Conservation (phyloP, 1,284 basidiomycete genomes). For the Cutaneotrichosporon mucoides region DNA sequence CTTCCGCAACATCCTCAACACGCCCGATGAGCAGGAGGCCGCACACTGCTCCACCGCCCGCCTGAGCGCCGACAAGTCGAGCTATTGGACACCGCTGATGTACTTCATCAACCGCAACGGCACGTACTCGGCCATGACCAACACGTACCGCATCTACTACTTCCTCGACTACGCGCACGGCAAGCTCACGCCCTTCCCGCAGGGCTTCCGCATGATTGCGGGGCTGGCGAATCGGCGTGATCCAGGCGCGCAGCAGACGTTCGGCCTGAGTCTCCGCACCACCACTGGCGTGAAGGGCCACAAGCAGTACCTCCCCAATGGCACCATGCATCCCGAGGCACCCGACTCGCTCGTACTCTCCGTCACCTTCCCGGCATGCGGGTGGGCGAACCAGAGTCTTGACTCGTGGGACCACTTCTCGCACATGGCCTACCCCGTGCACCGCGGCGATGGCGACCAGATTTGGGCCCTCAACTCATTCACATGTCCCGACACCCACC, state of each 20-base stretch:
- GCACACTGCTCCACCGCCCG: conserved; percentile 32
- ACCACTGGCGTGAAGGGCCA: no score
- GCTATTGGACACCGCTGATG: conserved; percentile 31
- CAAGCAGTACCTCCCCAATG: conserved; percentile 32
- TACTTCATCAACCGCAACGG: conserved; percentile 18
- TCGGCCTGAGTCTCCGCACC: no score
- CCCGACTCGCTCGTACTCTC: conserved; percentile 22
- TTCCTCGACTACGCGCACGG: background rate
- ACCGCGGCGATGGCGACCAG: background rate
- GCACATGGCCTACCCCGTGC: conserved; percentile 42
- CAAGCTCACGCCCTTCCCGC: conserved; percentile 42
- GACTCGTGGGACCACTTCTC: conserved; percentile 42
- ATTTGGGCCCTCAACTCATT: background rate
- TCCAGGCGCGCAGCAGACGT: conserved; percentile 1
- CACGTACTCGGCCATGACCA: conserved; percentile 1
- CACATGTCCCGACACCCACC: conserved; percentile 10
- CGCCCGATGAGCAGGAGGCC: conserved; percentile 17
- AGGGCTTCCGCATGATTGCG: conserved; percentile 41
- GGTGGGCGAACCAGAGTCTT: conserved; percentile 29
- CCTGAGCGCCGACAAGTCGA: conserved; percentile 37
- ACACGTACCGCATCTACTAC: background rate
- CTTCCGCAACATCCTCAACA: conserved; percentile 30
- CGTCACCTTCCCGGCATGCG: conserved; percentile 39
- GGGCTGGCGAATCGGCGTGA: conserved; percentile 29
- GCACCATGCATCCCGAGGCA: conserved; percentile 4